These are phyloP conservation scores for Naganishia liquefaciens DNA, from an alignment of 1,284 basidiomycete species.

Conservation along the genomic window DNA sequence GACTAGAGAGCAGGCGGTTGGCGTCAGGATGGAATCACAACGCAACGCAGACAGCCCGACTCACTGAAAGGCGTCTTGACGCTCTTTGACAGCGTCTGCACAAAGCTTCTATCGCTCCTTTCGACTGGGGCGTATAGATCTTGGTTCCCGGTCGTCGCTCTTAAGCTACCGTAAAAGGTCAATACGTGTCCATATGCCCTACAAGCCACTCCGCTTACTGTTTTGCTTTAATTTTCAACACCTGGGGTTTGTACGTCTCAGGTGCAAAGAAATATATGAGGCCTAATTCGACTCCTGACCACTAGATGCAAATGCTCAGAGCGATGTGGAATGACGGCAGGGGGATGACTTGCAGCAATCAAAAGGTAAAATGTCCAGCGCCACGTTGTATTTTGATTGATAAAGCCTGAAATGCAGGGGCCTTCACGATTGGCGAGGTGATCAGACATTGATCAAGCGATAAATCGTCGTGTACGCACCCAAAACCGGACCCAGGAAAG, in stretches of 20 bases:
- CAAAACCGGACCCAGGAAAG: slow-evolving; percentile 72
- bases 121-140: slow-evolving; percentile 65
- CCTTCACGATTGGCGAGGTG: slow-evolving; percentile 52
- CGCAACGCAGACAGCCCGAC: slow-evolving; percentile 42
- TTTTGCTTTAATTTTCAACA: slow-evolving; percentile 63
- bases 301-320: slow-evolving; percentile 36
- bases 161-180: slow-evolving; percentile 47
- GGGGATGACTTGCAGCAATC: slow-evolving; percentile 53
- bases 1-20: slow-evolving; percentile 55
- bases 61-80: slow-evolving; percentile 72
- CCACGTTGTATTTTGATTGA: slow-evolving; percentile 65
- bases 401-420: slow-evolving; percentile 58
- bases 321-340: slow-evolving; percentile 20
- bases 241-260: slow-evolving; percentile 71
- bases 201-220: slow-evolving; percentile 38
- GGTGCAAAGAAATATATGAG: slow-evolving; percentile 61
- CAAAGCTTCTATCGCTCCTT: slow-evolving; percentile 56
- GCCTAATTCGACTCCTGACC: slow-evolving; percentile 52
- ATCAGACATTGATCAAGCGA: slow-evolving; percentile 57
- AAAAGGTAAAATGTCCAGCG: slow-evolving; percentile 74
- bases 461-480: slow-evolving; percentile 49
- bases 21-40: slow-evolving; percentile 4
- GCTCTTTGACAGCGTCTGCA: slow-evolving; percentile 58
- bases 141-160: slow-evolving; percentile 59
- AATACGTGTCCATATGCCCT: not conserved